Percentiles rank a stretch among this genome's conserved stretches.
Evolutionary conservation across 2,329 filamentous ascomycete genomes (phyloP).

Genomic region (Tolypocladium tropicale): DNA sequence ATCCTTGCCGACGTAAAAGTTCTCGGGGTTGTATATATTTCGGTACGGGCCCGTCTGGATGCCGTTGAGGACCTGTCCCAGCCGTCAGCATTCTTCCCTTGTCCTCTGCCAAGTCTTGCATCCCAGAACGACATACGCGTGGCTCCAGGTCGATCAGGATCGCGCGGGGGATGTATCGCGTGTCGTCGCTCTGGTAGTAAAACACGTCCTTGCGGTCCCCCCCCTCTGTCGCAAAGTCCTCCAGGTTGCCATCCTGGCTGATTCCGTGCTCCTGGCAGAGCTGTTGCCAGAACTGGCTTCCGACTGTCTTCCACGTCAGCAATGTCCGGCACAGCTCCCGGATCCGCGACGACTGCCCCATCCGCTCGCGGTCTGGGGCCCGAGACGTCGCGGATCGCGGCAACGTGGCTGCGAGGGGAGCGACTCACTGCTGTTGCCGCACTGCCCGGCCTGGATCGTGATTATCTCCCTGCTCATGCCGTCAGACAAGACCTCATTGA

Average conservation of each 20-base stretch:
- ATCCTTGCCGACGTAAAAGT: constrained; percentile 94
- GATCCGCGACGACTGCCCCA: neutral
- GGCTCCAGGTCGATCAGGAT: constrained; percentile 95
- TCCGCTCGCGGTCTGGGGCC: neutral
- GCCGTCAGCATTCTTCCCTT: neutral
- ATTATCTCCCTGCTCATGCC: constrained; percentile 77
- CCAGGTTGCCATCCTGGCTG: constrained; percentile 91
- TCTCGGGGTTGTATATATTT: constrained; percentile 99
- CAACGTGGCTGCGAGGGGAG: neutral
- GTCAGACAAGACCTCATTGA: constrained; percentile 9
- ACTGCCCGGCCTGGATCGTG: constrained; percentile 97
- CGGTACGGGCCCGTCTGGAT: constrained; percentile 92
- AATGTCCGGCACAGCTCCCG: neutral
- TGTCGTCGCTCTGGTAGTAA: constrained; percentile 99
- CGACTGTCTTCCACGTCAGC: constrained; percentile 48
- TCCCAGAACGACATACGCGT: constrained; percentile 40
- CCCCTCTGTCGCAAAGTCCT: constrained; percentile 95
- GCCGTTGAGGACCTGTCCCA: constrained; percentile 63
- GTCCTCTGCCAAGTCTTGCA: neutral
- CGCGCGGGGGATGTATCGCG: constrained; percentile 90
- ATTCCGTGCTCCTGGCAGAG: constrained; percentile 97
- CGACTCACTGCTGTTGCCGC: constrained; percentile 95
- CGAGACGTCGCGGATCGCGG: neutral
- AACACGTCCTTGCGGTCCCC: constrained; percentile 98
- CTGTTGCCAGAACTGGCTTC: constrained; percentile 98